Evolutionary conservation across 768 basidiomycete species (phyloP).

Genomic region (Myochromella boudieri): DNA sequence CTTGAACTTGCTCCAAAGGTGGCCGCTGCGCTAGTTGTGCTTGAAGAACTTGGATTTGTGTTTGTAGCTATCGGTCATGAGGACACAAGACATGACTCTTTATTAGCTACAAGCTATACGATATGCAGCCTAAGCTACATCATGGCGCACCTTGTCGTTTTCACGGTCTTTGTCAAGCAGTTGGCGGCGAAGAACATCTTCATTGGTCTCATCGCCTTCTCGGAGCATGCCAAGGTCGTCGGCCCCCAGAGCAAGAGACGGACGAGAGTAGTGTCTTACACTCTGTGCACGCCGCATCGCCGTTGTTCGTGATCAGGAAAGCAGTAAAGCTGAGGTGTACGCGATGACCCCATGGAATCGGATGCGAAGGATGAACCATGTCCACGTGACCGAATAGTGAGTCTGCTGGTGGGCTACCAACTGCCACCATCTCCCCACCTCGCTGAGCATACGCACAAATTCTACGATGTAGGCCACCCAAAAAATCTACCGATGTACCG

Average conservation of each 20-base stretch:
- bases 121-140: too few species aligned
- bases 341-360: too few species aligned
- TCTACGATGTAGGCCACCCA: too few species aligned
- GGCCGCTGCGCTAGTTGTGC: slow-evolving; percentile 67
- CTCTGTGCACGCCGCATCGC: slow-evolving; percentile 66
- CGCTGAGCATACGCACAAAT: too few species aligned
- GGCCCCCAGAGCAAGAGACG: slow-evolving; percentile 47
- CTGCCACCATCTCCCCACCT: too few species aligned
- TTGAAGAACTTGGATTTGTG: slow-evolving; percentile 63
- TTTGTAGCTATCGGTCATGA: slow-evolving; percentile 69
- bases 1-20: slow-evolving; percentile 63
- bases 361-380: too few species aligned
- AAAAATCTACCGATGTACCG: too few species aligned
- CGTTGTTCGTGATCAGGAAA: neutral
- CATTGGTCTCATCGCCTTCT: slow-evolving; percentile 58
- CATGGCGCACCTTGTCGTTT: slow-evolving; percentile 59
- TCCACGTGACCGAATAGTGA: too few species aligned
- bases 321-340: neutral
- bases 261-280: slow-evolving; percentile 52
- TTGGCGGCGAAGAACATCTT: slow-evolving; percentile 63
- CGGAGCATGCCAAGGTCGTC: slow-evolving; percentile 63
- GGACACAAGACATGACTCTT: too few species aligned
- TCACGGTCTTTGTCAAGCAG: slow-evolving; percentile 69
- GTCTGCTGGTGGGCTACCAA: too few species aligned
- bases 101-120: too few species aligned